Evolutionary conservation across 306 rosid genomes (phyloP).

Genomic region (Gynostemma pentaphyllum): DNA sequence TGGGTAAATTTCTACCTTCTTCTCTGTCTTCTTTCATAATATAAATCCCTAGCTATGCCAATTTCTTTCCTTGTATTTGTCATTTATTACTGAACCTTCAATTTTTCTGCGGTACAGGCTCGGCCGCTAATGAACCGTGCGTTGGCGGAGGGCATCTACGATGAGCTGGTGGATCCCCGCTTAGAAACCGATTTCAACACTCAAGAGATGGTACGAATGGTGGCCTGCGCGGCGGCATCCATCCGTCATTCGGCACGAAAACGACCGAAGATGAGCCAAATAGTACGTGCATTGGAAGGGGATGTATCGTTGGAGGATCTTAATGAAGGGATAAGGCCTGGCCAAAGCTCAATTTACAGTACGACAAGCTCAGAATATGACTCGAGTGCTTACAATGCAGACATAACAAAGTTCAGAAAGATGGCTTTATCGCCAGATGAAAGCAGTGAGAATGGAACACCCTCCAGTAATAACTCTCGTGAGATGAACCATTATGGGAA

Average conservation of each 20-base stretch:
- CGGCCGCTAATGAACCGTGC: constrained; percentile 54
- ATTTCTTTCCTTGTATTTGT: no score
- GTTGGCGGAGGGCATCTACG: constrained; percentile 44
- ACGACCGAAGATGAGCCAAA: constrained; percentile 93
- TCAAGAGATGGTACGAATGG: constrained; percentile 59
- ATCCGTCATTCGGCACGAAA: constrained; percentile 72
- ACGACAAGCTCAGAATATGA: constrained; percentile 47
- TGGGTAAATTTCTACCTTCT: no score
- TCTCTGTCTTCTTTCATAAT: constrained; percentile 7
- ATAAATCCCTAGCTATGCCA: not conserved
- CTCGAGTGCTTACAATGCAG: constrained; percentile 41
- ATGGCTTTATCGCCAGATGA: constrained; percentile 35
- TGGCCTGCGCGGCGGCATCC: constrained; percentile 71
- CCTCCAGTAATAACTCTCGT: constrained; percentile 39
- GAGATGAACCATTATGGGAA: constrained; percentile 13
- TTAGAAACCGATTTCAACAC: constrained; percentile 42
- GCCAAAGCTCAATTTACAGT: not conserved
- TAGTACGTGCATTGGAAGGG: constrained; percentile 68
- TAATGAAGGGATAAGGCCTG: constrained; percentile 36
- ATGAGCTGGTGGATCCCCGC: constrained; percentile 49
- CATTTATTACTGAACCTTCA: no score
- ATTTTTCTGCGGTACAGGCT: constrained; percentile 66
- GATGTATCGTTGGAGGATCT: constrained; percentile 59
- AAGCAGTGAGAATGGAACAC: constrained; percentile 28
- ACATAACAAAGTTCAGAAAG: constrained; percentile 45